These are phyloP conservation scores for Chaetomidium leptoderma DNA, from an alignment of 495 filamentous ascomycete genomes.

Conservation along the genomic window DNA sequence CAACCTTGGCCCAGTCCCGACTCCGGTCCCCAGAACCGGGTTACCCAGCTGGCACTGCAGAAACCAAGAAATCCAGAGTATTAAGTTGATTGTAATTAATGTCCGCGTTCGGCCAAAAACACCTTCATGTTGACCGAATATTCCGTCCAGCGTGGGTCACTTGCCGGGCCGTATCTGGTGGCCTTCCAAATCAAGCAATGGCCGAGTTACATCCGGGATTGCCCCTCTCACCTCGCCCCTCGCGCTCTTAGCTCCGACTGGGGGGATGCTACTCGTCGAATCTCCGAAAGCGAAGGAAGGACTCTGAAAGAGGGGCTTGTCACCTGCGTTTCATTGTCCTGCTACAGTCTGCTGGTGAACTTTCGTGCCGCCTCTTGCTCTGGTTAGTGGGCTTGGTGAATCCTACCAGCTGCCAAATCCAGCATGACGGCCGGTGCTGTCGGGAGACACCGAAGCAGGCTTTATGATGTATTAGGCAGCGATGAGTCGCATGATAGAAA, in stretches of 20 bases:
- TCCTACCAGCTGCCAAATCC: constrained; percentile 10
- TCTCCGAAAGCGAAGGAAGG: constrained; percentile 1
- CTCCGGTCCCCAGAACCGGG: background rate
- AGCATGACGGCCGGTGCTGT: constrained; percentile 6
- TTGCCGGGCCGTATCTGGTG: constrained; percentile 21
- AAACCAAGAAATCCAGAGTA: background rate
- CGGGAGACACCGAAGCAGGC: too few species aligned
- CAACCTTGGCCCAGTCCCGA: background rate
- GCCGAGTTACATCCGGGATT: constrained; percentile 16
- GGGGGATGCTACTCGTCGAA: background rate
- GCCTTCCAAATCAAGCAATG: constrained; percentile 24
- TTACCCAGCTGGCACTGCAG: background rate
- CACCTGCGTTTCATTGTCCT: background rate
- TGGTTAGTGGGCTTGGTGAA: background rate
- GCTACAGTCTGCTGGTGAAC: background rate
- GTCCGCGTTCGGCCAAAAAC: background rate
- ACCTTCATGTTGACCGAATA: background rate
- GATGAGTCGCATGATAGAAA: background rate
- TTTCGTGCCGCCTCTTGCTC: background rate
- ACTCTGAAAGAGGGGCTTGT: background rate
- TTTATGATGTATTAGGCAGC: background rate
- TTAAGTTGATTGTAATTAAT: background rate
- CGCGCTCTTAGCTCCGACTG: background rate
- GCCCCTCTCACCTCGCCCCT: background rate
- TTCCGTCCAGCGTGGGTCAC: constrained; percentile 13